phyloP scores from a whole-genome alignment of 176 grass and related monocot species.

The Panicum miliaceum region DNA sequence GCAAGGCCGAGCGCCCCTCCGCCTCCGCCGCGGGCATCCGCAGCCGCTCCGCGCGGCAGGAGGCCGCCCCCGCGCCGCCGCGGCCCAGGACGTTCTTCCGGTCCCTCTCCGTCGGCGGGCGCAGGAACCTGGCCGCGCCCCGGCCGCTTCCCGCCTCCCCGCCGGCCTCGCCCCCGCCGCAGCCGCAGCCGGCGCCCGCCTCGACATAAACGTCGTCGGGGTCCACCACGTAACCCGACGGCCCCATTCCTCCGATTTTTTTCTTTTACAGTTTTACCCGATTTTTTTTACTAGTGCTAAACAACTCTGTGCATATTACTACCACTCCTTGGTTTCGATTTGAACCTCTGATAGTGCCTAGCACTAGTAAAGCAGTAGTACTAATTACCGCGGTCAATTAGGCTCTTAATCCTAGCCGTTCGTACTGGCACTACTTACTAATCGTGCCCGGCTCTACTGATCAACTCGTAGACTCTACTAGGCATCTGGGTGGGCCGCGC shows the following conservation, averaged over 20 bases:
- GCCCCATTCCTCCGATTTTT: background rate
- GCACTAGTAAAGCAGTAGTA: too few species aligned
- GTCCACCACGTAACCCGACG: slow-evolving; percentile 44
- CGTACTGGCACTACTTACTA: background rate
- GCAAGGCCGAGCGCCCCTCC: background rate
- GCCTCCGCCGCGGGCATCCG: background rate
- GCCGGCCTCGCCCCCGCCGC: background rate
- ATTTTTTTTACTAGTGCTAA: background rate
- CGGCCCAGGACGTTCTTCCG: slow-evolving; percentile 48
- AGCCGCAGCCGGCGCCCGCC: background rate
- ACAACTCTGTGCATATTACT: slow-evolving; percentile 39
- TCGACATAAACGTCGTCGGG: slow-evolving; percentile 21
- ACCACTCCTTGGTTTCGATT: background rate
- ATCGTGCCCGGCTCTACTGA: background rate
- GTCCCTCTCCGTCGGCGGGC: slow-evolving; percentile 49
- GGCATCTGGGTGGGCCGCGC: background rate
- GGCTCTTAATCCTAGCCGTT: background rate
- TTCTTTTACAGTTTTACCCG: background rate
- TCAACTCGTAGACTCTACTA: background rate
- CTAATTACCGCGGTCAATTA: background rate
- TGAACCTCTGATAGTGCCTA: background rate
- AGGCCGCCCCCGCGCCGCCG: background rate
- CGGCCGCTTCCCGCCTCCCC: background rate
- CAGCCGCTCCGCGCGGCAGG: slow-evolving; percentile 48
- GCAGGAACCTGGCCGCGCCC: slow-evolving; percentile 32